Evolutionary conservation across 306 rosid species (phyloP).

Genomic region (Oemleria cerasiformis): DNA sequence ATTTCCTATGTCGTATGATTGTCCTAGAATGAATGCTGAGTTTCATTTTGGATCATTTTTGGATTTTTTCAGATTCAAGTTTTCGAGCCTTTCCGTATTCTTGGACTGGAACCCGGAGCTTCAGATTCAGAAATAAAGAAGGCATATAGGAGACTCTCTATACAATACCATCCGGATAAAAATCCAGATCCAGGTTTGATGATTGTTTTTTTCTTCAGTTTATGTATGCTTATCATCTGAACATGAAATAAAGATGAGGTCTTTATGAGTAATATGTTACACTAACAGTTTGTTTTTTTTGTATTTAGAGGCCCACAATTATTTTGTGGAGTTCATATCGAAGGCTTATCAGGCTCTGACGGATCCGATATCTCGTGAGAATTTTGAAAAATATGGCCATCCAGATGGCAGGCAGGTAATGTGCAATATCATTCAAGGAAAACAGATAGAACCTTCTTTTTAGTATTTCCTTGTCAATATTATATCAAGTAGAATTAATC

Average conservation of each 20-base stretch:
- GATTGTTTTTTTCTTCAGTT: conserved; percentile 35
- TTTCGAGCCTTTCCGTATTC: conserved; percentile 87
- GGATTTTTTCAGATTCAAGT: conserved; percentile 54
- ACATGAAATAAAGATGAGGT: conserved; percentile 6
- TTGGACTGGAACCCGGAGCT: conserved; percentile 81
- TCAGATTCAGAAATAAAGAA: conserved; percentile 73
- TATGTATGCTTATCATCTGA: conserved; percentile 17
- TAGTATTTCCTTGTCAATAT: conserved; percentile 11
- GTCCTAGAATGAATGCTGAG: conserved; percentile 7
- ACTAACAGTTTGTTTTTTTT: conserved; percentile 8
- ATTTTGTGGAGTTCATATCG: conserved; percentile 84
- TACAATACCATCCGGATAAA: conserved; percentile 94
- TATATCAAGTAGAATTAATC: not conserved
- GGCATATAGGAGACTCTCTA: conserved; percentile 85
- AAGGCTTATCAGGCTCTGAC: conserved; percentile 98
- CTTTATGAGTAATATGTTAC: conserved; percentile 11
- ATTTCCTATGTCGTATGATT: not conserved
- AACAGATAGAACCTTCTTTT: conserved; percentile 7
- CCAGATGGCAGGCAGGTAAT: conserved; percentile 96
- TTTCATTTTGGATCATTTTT: conserved; percentile 6
- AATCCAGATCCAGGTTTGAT: conserved; percentile 93
- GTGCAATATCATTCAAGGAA: conserved; percentile 10
- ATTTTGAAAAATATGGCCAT: conserved; percentile 95
- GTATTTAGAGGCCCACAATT: conserved; percentile 67
- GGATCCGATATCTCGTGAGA: conserved; percentile 83